Evolutionary conservation across 768 basidiomycete genomes (phyloP).

Genomic region (Lactarius vividus): DNA sequence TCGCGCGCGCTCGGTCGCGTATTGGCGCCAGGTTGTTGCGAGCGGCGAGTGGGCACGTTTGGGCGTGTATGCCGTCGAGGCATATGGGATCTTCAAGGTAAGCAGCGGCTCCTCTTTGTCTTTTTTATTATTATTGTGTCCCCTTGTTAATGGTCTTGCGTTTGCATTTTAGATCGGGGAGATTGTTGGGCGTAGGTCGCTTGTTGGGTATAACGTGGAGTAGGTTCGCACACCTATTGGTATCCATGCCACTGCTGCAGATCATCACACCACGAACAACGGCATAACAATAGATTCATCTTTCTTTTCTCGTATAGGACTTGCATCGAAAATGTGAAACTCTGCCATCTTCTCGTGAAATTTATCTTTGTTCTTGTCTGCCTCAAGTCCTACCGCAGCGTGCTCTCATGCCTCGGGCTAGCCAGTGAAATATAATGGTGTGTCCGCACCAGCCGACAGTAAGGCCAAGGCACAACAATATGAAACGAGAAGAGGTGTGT

Average conservation of each 20-base stretch:
- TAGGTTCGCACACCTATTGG: not conserved
- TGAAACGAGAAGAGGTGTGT: not conserved
- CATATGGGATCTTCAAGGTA: slow-evolving; percentile 88
- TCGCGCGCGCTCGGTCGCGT: slow-evolving; percentile 55
- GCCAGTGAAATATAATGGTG: too few species aligned
- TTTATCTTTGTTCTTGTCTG: not conserved
- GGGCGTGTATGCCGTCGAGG: slow-evolving; percentile 77
- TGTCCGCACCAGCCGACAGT: not conserved
- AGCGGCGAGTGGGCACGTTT: slow-evolving; percentile 68
- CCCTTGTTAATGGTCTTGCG: not conserved
- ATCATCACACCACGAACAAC: not conserved
- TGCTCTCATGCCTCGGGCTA: too few species aligned
- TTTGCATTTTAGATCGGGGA: slow-evolving; percentile 65
- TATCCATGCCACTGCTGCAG: not conserved
- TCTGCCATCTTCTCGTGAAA: not conserved
- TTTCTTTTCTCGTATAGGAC: not conserved
- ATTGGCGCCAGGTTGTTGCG: slow-evolving; percentile 57
- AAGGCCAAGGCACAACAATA: not conserved
- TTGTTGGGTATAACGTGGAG: slow-evolving; percentile 72
- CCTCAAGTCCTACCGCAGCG: not conserved
- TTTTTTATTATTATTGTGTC: not conserved
- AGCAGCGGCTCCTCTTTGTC: slow-evolving; percentile 27
- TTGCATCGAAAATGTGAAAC: not conserved
- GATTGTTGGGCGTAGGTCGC: slow-evolving; percentile 75
- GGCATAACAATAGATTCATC: not conserved